Conservation (phyloP, 495 filamentous ascomycete genomes). For the Lichina pygmaea region DNA sequence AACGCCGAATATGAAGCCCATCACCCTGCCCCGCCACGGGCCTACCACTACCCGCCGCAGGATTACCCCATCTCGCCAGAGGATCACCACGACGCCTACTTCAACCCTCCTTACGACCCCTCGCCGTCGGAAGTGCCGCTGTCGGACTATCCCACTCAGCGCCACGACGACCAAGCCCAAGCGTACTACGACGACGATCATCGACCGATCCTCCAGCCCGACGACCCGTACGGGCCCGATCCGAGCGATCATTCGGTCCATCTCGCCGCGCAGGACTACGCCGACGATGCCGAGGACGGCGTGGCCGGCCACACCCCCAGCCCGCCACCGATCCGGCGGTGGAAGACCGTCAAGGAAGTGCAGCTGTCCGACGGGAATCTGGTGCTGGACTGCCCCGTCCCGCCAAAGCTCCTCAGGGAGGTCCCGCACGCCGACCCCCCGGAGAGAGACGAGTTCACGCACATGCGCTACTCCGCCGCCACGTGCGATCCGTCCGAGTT, state of each 20-base stretch:
- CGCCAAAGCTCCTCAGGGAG: conserved; percentile 62
- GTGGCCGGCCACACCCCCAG: conserved; percentile 21
- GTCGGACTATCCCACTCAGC: conserved; percentile 14
- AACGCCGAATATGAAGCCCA: conserved; percentile 35
- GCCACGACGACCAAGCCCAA: conserved; percentile 14
- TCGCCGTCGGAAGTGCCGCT: conserved; percentile 20
- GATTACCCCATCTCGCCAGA: conserved; percentile 60
- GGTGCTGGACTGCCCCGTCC: conserved; percentile 90
- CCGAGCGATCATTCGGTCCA: conserved; percentile 18
- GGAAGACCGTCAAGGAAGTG: conserved; percentile 98
- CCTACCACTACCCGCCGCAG: conserved; percentile 18
- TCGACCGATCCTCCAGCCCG: conserved; percentile 30
- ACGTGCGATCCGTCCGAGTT: conserved; percentile 88
- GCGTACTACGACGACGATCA: conserved; percentile 30
- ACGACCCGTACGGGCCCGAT: conserved; percentile 30
- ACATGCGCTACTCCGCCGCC: conserved; percentile 93
- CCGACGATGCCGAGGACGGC: conserved; percentile 3
- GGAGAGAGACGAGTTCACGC: conserved; percentile 90
- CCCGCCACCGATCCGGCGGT: conserved; percentile 54
- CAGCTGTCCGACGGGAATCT: conserved; percentile 91
- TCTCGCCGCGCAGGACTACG: conserved; percentile 13
- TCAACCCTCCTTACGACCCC: conserved; percentile 55
- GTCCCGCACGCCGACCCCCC: conserved; percentile 53
- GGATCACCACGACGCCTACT: conserved; percentile 68
- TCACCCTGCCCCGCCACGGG: conserved; percentile 14